These are phyloP conservation scores for Oryza meridionalis DNA, from an alignment of 176 grass and related monocot genomes.

Conservation along the genomic window DNA sequence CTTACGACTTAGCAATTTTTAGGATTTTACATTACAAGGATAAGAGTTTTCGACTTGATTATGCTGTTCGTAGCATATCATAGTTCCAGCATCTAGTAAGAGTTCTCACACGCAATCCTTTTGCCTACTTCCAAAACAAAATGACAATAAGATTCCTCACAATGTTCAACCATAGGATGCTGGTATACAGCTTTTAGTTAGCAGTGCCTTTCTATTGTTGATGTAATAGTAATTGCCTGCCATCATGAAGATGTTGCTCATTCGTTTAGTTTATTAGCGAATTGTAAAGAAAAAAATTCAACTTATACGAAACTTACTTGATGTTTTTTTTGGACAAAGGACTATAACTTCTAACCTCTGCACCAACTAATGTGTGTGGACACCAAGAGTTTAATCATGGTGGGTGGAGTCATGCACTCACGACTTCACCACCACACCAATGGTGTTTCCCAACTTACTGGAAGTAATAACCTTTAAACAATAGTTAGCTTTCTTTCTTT, in stretches of 20 bases:
- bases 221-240: background rate
- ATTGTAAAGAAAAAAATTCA: background rate
- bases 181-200: background rate
- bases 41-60: background rate
- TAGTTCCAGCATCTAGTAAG: background rate
- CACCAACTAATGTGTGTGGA: too few relatives aligned
- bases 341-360: too few relatives aligned
- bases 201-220: background rate
- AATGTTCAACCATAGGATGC: background rate
- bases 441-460: background rate
- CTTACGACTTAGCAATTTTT: constrained; percentile 14
- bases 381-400: too few relatives aligned
- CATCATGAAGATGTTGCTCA: background rate
- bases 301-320: constrained; percentile 11
- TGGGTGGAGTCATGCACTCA: too few relatives aligned
- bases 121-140: background rate
- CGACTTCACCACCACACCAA: too few relatives aligned
- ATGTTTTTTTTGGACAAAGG: too few relatives aligned
- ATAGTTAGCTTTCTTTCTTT: background rate
- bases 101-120: background rate
- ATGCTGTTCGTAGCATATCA: background rate
- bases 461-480: background rate
- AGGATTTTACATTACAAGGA: constrained; percentile 7
- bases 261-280: background rate
- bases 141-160: background rate